These are phyloP conservation scores for Solanum chmielewskii DNA, from an alignment of 257 asterid species.

Conservation along the genomic window DNA sequence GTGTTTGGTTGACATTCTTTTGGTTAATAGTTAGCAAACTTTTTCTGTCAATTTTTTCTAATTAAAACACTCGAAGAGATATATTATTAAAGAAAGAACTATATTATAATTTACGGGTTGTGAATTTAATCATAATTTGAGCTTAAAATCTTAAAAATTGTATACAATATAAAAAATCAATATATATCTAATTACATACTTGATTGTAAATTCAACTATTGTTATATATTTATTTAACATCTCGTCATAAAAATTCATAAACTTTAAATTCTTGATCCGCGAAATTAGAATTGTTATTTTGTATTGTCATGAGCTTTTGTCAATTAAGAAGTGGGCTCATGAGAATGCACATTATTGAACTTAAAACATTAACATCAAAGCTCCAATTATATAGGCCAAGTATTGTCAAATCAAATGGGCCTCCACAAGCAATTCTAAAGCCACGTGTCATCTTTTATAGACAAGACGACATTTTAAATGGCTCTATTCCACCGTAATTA, in stretches of 20 bases:
- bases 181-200: not conserved
- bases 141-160: not conserved
- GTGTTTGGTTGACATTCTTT: not conserved
- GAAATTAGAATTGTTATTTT: not conserved
- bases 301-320: not conserved
- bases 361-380: not conserved
- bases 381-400: not conserved
- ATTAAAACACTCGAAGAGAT: not conserved
- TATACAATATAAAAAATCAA: not conserved
- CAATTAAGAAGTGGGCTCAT: not conserved
- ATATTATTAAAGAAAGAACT: not conserved
- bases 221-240: not conserved
- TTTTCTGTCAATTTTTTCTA: not conserved
- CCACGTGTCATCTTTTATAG: not conserved
- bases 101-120: not conserved
- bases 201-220: not conserved
- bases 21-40: not conserved
- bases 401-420: not conserved
- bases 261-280: not conserved
- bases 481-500: not conserved
- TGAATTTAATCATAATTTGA: not conserved
- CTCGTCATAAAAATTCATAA: not conserved
- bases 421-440: not conserved
- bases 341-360: not conserved
- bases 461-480: fast-evolving